Evolutionary conservation across 78 protist species (phyloP).

Genomic region (Guillardia theta): DNA sequence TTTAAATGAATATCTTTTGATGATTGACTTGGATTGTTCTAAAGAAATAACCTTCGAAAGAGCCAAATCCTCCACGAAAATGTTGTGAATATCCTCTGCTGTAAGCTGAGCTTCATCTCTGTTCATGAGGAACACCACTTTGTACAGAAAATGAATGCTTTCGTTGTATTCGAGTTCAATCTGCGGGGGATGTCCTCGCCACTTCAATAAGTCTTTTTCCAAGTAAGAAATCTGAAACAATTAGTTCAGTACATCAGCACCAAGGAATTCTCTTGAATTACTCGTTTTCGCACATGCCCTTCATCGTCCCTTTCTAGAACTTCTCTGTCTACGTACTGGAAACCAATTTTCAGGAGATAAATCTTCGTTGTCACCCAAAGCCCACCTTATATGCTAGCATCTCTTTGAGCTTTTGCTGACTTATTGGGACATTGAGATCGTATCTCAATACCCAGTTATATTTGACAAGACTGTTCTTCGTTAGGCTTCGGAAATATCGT

Average conservation of each 20-base stretch:
- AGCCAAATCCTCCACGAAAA: neutral
- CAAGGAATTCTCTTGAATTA: too few species aligned
- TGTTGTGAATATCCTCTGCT: neutral
- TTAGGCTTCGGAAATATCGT: neutral
- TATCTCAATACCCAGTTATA: neutral
- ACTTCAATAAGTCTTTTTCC: neutral
- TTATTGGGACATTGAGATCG: neutral
- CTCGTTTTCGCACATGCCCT: too few species aligned
- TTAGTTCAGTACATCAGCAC: too few species aligned
- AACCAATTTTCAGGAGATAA: too few species aligned
- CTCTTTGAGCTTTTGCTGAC: neutral
- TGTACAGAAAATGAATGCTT: neutral
- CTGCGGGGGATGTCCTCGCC: conserved; percentile 9
- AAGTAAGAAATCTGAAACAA: neutral
- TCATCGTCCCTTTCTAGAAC: neutral
- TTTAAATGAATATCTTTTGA: too few species aligned
- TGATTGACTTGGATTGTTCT: too few species aligned
- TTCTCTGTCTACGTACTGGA: neutral
- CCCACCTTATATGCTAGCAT: neutral
- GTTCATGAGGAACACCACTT: neutral
- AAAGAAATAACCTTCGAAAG: neutral
- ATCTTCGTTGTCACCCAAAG: too few species aligned
- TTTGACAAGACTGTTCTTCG: neutral
- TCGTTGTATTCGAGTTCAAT: neutral
- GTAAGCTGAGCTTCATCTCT: neutral